Conservation (phyloP, 192 early-diverging fungal genomes). For the Coemansia biformis region DNA sequence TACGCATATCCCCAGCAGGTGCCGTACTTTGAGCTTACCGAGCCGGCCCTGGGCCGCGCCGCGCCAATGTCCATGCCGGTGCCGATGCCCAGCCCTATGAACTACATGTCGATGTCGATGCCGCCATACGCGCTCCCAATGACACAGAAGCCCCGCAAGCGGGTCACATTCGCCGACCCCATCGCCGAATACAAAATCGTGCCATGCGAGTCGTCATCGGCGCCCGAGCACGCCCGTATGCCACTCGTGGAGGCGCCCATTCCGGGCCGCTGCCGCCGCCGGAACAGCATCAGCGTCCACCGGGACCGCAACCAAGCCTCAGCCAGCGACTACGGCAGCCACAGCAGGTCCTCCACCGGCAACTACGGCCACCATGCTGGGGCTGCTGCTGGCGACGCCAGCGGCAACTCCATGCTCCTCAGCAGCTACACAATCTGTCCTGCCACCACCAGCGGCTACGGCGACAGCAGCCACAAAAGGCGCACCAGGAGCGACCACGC, state of each 20-base stretch:
- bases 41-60: slow-evolving; percentile 2
- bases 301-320: not conserved
- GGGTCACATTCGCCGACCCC: slow-evolving; percentile 39
- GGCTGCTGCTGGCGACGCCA: not conserved
- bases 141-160: slow-evolving; percentile 22
- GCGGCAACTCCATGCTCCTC: not conserved
- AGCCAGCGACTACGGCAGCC: not conserved
- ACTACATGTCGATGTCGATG: slow-evolving; percentile 1
- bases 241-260: not conserved
- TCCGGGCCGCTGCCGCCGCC: slow-evolving; percentile 1
- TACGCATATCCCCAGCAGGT: not conserved
- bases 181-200: slow-evolving; percentile 16
- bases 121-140: not conserved
- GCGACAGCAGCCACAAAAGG: slow-evolving; percentile 1
- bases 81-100: not conserved
- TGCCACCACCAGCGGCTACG: not conserved
- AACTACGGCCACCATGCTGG: no score
- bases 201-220: slow-evolving; percentile 10
- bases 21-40: not conserved
- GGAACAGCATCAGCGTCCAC: slow-evolving; percentile 1
- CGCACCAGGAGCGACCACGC: not conserved
- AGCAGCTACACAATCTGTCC: slow-evolving; percentile 9
- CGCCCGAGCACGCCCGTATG: not conserved
- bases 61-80: slow-evolving; percentile 12
- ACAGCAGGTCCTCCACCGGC: no score